Conservation (phyloP, 1,139 yeast genomes). For the Groenewaldozyma sp. region DNA sequence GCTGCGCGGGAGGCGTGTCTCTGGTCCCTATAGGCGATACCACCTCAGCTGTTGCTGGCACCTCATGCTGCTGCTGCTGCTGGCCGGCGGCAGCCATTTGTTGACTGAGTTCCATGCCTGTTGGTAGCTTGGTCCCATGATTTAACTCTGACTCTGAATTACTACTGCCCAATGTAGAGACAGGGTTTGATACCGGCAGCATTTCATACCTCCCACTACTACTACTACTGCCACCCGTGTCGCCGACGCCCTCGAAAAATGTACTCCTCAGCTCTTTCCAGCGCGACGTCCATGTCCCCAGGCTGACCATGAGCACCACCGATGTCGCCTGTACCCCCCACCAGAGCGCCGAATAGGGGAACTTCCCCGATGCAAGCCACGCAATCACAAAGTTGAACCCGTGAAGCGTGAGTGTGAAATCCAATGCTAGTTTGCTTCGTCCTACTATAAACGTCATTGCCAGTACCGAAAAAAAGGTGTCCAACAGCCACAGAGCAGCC, state of each 20-base stretch:
- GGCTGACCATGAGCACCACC: conserved; percentile 55
- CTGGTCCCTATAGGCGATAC: neutral
- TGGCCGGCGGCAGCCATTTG: neutral
- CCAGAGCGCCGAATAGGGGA: conserved; percentile 73
- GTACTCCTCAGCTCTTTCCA: conserved; percentile 86
- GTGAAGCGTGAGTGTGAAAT: conserved; percentile 85
- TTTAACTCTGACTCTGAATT: neutral
- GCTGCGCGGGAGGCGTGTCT: conserved; percentile 1
- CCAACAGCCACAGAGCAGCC: conserved; percentile 68
- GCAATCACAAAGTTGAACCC: conserved; percentile 65
- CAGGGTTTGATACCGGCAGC: conserved; percentile 1
- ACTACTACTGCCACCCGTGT: no score
- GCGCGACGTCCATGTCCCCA: conserved; percentile 80
- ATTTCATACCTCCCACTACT: neutral
- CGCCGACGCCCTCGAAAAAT: conserved; percentile 50
- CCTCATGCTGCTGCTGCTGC: no score
- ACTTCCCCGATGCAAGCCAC: conserved; percentile 52
- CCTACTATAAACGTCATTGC: conserved; percentile 86
- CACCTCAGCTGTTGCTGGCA: neutral
- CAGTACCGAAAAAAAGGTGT: conserved; percentile 51
- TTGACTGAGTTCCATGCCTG: neutral
- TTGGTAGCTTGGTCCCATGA: neutral
- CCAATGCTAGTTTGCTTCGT: conserved; percentile 89
- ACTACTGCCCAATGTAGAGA: no score
- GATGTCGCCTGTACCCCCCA: conserved; percentile 72